Base-by-base conservation (phyloP, 2,329 filamentous ascomycete genomes). In the Scedosporium minutisporum region DNA sequence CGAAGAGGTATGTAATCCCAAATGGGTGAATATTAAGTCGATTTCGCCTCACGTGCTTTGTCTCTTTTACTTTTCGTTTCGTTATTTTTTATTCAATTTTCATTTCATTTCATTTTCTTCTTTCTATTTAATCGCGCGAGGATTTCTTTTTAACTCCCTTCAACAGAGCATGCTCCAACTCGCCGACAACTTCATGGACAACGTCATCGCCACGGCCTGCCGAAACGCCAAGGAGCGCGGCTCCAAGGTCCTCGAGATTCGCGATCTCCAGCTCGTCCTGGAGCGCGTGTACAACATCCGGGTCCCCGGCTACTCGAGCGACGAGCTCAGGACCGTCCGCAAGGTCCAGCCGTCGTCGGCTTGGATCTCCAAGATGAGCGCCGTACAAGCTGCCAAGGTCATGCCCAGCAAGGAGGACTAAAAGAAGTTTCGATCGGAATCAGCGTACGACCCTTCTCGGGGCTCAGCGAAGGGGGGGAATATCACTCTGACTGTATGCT, bases 311-410 rank as follows among this genome's bases (percentile, higher is more conserved):
- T 97, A 96, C 76, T 91, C 91, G 0, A 90, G 92, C 3, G 95
- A 99, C 71, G 95, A 99, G 76, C 84, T 97, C 64, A 87, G 95
- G 63, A 97, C 92, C 0, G 93, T 97, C 33, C 88, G 93, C 73
- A 97, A 97, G 79, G 89, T 96, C 61, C 89, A 95, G 72, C 95
- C 95, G 1, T 87, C 91, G 21, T 80, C 88, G 16, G 90, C 87
- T 23, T 99, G 95, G 92, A 93, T 95, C 65, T 88, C 90, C 67
- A 99, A 99, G 81, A 96, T 99, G 88, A 93, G 92, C 70, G 93
- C 95, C 25, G 89, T 99, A 16, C 92, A 96, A 76, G 93, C 93
- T 1, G 91, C 92, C 57, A 97, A 97, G 79, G 92, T 88, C 57
- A 87, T 84, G 75, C 80, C 84, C 1, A 82, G 84, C 80, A 84